Evolutionary conservation across 371 early-diverging fungal genomes (phyloP).

Genomic region (Apophysomyces trapeziformis): DNA sequence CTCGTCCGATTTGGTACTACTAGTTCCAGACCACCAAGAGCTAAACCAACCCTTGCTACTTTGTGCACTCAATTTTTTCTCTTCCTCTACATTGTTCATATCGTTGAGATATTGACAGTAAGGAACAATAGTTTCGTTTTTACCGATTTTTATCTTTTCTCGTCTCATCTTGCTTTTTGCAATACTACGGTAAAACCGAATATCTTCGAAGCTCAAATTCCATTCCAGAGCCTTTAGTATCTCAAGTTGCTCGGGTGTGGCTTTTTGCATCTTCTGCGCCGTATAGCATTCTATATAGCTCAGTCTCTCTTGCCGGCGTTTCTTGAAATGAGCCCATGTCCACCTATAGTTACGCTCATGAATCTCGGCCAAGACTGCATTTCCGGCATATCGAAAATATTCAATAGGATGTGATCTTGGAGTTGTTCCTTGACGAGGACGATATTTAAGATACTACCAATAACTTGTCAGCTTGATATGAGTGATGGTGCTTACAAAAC

Average conservation of each 20-base stretch:
- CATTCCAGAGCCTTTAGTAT: constrained; percentile 75
- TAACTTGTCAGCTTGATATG: background rate
- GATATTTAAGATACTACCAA: constrained; percentile 77
- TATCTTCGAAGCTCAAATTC: constrained; percentile 85
- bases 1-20: constrained; percentile 7
- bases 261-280: constrained; percentile 60
- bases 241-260: constrained; percentile 56
- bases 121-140: constrained; percentile 15
- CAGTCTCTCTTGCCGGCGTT: constrained; percentile 86
- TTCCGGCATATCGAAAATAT: constrained; percentile 88
- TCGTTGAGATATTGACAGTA: background rate
- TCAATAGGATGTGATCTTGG: constrained; percentile 82
- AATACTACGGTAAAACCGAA: constrained; percentile 87
- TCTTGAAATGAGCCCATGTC: constrained; percentile 85
- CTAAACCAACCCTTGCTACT: constrained; percentile 58
- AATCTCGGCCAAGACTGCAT: constrained; percentile 79
- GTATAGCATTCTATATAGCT: constrained; percentile 83
- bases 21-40: constrained; percentile 68
- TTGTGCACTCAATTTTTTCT: constrained; percentile 29
- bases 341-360: constrained; percentile 84
- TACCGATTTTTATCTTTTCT: constrained; percentile 73
- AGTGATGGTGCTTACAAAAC: constrained; percentile 11
- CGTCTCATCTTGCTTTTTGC: constrained; percentile 76
- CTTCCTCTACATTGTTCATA: constrained; percentile 28
- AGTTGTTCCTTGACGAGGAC: constrained; percentile 77